These are phyloP conservation scores for Claviceps pazoutovae DNA, from an alignment of 2,329 filamentous ascomycete genomes.

Conservation along the genomic window DNA sequence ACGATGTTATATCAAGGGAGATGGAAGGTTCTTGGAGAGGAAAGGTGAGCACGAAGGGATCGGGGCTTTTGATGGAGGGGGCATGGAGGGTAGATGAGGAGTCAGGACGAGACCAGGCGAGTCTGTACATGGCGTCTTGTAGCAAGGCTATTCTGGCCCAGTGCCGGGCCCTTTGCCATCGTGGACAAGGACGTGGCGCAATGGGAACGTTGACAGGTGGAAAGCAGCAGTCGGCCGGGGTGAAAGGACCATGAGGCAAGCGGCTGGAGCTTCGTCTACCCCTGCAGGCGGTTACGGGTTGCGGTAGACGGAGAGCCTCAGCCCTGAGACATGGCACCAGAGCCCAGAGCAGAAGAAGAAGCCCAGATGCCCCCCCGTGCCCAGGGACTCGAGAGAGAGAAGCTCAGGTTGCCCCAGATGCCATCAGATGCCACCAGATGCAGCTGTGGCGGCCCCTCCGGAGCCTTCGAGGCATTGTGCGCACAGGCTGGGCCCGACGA, in stretches of 20 bases:
- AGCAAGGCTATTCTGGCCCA: slow-evolving; percentile 10
- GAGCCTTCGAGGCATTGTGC: slow-evolving; percentile 2
- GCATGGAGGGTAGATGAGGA: slow-evolving; percentile 23
- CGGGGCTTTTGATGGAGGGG: slow-evolving; percentile 11
- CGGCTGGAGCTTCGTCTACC: too few species aligned
- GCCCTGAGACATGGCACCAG: neutral
- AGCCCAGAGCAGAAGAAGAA: neutral
- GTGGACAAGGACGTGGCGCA: slow-evolving; percentile 8
- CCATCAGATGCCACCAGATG: neutral
- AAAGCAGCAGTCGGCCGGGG: slow-evolving; percentile 9
- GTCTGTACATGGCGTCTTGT: slow-evolving; percentile 1
- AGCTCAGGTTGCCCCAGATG: neutral
- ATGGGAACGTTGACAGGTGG: neutral
- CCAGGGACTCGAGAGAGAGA: too few species aligned
- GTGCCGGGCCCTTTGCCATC: slow-evolving; percentile 7
- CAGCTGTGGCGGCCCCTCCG: slow-evolving; percentile 6
- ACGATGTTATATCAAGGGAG: slow-evolving; percentile 20
- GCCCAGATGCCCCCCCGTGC: neutral
- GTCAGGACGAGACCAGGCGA: slow-evolving; percentile 12
- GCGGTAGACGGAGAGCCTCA: neutral
- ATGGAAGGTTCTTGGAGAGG: slow-evolving; percentile 13
- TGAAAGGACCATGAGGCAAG: slow-evolving; percentile 3
- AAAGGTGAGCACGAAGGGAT: slow-evolving; percentile 11
- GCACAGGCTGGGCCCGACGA: neutral
- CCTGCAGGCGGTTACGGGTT: neutral